A percentile compares a stretch with the other conserved stretches of the same genome.
Conservation (phyloP, 495 filamentous ascomycete species). For the Schizothecium vesticola region DNA sequence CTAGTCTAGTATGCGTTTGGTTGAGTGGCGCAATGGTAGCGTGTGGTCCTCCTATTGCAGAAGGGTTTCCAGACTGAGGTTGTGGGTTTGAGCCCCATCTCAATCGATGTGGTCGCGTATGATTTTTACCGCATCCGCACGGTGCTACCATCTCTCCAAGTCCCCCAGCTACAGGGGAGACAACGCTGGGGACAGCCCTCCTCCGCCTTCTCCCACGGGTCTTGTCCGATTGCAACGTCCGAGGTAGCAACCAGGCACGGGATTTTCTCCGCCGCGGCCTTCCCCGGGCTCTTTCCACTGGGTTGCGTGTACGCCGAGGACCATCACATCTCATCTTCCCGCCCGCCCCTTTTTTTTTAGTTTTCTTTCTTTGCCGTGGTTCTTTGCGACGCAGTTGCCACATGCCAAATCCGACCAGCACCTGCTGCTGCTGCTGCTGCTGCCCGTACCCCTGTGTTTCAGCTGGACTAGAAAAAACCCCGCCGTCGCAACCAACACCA, state of each 20-base stretch:
- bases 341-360: background rate
- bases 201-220: no score
- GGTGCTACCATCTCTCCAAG: no score
- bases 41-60: constrained; percentile 39
- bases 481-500: background rate
- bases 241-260: background rate
- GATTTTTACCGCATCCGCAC: background rate
- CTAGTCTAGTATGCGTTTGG: constrained; percentile 7
- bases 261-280: background rate
- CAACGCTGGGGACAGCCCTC: no score
- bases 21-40: constrained; percentile 46
- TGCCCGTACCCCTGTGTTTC: background rate
- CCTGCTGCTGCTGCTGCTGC: background rate
- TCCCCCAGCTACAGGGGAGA: no score
- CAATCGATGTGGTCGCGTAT: constrained; percentile 21
- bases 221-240: background rate
- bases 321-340: background rate
- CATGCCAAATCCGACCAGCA: background rate
- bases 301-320: background rate
- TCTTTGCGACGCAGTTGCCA: background rate
- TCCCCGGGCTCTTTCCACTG: background rate
- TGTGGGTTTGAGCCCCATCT: constrained; percentile 49
- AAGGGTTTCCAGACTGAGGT: constrained; percentile 36
- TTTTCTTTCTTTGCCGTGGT: background rate
- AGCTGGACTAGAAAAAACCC: background rate